These are phyloP conservation scores for Fonsecaea monophora DNA, from an alignment of 2,329 filamentous ascomycete genomes.

Conservation along the genomic window DNA sequence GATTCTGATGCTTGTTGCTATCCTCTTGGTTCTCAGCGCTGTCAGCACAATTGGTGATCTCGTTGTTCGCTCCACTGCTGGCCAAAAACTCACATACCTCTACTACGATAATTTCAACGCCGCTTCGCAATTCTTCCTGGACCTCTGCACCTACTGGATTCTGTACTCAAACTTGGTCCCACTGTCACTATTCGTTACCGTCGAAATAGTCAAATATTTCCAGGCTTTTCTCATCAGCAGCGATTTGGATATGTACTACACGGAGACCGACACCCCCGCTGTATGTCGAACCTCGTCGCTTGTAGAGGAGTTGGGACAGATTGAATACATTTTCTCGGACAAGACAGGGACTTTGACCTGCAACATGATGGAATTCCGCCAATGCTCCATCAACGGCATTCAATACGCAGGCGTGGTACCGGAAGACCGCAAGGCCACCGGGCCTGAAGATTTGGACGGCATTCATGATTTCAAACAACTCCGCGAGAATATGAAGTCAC, in stretches of 20 bases:
- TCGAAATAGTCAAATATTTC: slow-evolving; percentile 97
- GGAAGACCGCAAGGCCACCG: slow-evolving; percentile 84
- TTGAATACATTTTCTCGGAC: slow-evolving; percentile 98
- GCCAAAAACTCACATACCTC: slow-evolving; percentile 73
- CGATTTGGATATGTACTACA: slow-evolving; percentile 97
- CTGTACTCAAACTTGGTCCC: slow-evolving; percentile 95
- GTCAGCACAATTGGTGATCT: slow-evolving; percentile 92
- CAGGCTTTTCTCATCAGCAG: slow-evolving; percentile 98
- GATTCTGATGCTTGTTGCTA: slow-evolving; percentile 85
- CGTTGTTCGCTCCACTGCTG: slow-evolving; percentile 72
- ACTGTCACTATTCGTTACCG: slow-evolving; percentile 95
- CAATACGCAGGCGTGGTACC: slow-evolving; percentile 93
- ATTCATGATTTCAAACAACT: slow-evolving; percentile 85
- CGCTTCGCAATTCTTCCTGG: slow-evolving; percentile 84
- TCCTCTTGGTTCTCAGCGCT: slow-evolving; percentile 82
- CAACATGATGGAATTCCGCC: slow-evolving; percentile 98
- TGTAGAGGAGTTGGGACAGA: slow-evolving; percentile 96
- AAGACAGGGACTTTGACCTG: slow-evolving; percentile 98
- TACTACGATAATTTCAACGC: slow-evolving; percentile 64
- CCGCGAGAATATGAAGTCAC: slow-evolving; percentile 70
- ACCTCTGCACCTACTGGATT: slow-evolving; percentile 98
- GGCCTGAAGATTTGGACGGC: slow-evolving; percentile 73
- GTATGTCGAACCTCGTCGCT: slow-evolving; percentile 95
- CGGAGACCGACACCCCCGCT: slow-evolving; percentile 91
- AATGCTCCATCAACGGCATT: slow-evolving; percentile 89